Evolutionary conservation across 192 early-diverging fungal genomes (phyloP).

Genomic region (Phycomyces blakesleeanus): DNA sequence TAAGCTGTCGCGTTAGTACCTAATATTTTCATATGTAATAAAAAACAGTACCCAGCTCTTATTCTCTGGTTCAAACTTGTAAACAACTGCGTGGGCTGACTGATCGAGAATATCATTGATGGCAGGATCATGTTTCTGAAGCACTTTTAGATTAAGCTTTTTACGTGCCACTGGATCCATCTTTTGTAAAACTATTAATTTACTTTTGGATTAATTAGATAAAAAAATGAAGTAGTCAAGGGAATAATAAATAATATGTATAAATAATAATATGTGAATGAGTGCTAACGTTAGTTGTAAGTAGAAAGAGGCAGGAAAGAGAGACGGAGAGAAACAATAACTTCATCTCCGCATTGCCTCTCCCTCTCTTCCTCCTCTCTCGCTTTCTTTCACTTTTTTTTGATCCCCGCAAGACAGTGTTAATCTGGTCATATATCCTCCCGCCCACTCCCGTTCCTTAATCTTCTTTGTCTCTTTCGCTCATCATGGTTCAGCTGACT

Average conservation of each 20-base stretch:
- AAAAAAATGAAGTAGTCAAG: not conserved
- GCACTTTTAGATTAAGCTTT: constrained; percentile 76
- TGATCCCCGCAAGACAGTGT: too few relatives aligned
- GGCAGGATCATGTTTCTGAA: constrained; percentile 75
- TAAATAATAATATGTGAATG: too few relatives aligned
- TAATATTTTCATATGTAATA: not conserved
- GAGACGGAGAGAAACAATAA: too few relatives aligned
- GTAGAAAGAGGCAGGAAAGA: too few relatives aligned
- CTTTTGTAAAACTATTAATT: not conserved
- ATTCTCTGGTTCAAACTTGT: constrained; percentile 72
- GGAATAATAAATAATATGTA: not conserved
- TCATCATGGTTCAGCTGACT: constrained; percentile 17
- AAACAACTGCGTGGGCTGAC: constrained; percentile 84
- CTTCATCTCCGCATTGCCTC: too few relatives aligned
- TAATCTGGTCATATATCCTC: too few relatives aligned
- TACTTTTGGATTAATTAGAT: not conserved
- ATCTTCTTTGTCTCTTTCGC: constrained; percentile 2
- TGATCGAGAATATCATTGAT: constrained; percentile 80
- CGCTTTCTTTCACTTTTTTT: too few relatives aligned
- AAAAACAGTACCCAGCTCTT: constrained; percentile 72
- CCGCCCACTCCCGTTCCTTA: constrained; percentile 48
- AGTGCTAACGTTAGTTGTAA: too few relatives aligned
- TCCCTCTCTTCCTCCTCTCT: too few relatives aligned
- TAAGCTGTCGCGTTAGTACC: not conserved
- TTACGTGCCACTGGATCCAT: constrained; percentile 66